Evolutionary conservation across 2,329 filamentous ascomycete species (phyloP).

Genomic region (Aureobasidium zeae): DNA sequence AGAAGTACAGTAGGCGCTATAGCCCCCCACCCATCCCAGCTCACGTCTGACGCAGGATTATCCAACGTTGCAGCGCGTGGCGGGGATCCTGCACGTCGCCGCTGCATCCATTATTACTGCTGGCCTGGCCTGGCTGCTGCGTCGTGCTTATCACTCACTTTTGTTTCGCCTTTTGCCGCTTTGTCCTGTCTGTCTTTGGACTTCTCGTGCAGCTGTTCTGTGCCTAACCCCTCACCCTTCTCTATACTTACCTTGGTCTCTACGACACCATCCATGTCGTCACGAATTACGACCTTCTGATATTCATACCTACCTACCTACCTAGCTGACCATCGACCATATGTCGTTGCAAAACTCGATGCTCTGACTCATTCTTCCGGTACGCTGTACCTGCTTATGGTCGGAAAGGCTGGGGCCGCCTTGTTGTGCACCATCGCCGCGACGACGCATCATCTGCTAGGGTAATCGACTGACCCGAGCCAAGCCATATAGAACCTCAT

Average conservation of each 20-base stretch:
- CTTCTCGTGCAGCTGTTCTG: too few relatives aligned
- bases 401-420: constrained; percentile 14
- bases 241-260: too few relatives aligned
- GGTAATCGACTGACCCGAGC: constrained; percentile 3
- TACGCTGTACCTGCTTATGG: constrained; percentile 8
- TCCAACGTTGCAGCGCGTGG: constrained; percentile 9
- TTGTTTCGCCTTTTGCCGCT: constrained; percentile 8
- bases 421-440: constrained; percentile 8
- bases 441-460: constrained; percentile 10
- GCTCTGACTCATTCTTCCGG: constrained; percentile 10
- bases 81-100: constrained; percentile 7
- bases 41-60: constrained; percentile 6
- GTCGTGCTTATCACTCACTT: constrained; percentile 13
- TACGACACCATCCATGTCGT: constrained; percentile 4
- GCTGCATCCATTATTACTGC: constrained; percentile 11
- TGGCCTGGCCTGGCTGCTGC: too few relatives aligned
- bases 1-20: too few relatives aligned
- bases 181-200: constrained; percentile 1
- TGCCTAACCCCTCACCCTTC: too few relatives aligned
- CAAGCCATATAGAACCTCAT: constrained; percentile 10
- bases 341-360: background rate
- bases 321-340: too few relatives aligned
- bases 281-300: background rate
- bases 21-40: background rate
- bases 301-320: too few relatives aligned